Percentiles rank a stretch among this genome's conserved stretches.
phyloP scores from a whole-genome alignment of 2,329 filamentous ascomycete genomes.

The Annulohypoxylon truncatum region DNA sequence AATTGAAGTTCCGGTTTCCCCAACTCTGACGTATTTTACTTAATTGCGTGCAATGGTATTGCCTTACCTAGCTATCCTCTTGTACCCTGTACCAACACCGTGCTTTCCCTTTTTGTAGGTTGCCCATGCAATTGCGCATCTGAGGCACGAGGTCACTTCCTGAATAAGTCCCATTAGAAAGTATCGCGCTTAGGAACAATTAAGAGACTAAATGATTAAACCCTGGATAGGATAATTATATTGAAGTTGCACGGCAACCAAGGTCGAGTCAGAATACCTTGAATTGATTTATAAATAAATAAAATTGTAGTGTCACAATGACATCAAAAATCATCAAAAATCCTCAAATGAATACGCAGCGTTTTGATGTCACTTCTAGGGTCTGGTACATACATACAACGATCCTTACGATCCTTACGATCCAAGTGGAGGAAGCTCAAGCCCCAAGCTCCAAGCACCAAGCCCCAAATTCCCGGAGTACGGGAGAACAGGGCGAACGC shows the following conservation, averaged over 20 bases:
- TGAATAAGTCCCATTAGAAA: not conserved
- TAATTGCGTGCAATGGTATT: not conserved
- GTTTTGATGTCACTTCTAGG: constrained; percentile 21
- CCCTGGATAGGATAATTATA: not conserved
- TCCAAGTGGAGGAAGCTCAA: constrained; percentile 4
- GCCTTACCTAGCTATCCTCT: constrained; percentile 15
- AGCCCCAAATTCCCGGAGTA: constrained; percentile 10
- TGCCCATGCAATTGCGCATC: constrained; percentile 10
- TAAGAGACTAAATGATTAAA: not conserved
- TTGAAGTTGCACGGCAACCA: not conserved
- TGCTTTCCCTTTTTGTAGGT: not conserved
- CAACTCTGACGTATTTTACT: constrained; percentile 37
- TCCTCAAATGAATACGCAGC: constrained; percentile 13
- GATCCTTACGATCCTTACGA: constrained; percentile 15
- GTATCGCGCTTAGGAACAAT: not conserved
- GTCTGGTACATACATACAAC: constrained; percentile 20
- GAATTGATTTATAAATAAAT: not conserved
- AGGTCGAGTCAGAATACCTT: not conserved
- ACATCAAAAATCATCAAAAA: constrained; percentile 4
- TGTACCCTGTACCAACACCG: constrained; percentile 17
- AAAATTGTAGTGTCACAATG: constrained; percentile 13
- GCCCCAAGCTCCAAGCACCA: constrained; percentile 1
- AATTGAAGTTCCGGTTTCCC: constrained; percentile 34
- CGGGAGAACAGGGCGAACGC: constrained; percentile 4
- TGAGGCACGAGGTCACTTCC: constrained; percentile 9